Conservation (phyloP, 768 basidiomycete genomes). For the Leccinum subgranulosum region DNA sequence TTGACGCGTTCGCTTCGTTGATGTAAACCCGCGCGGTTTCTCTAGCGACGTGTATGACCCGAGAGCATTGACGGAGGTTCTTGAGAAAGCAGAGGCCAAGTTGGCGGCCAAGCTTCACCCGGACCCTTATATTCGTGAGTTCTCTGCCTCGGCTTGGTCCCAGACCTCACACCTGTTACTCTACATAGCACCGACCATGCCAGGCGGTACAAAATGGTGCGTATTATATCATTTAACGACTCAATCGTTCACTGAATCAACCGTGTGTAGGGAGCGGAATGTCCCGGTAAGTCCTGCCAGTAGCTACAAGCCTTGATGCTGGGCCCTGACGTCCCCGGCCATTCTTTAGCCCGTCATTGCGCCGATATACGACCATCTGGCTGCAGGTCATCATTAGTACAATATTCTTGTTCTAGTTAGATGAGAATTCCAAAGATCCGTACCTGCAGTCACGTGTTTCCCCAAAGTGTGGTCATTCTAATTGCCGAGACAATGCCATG, state of each 20-base stretch:
- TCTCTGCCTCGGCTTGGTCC: not conserved
- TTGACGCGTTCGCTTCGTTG: not conserved
- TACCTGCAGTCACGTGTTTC: conserved; percentile 16
- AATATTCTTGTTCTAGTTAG: not conserved
- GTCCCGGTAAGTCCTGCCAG: conserved; percentile 54
- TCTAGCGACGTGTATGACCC: conserved; percentile 81
- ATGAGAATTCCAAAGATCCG: not conserved
- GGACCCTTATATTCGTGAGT: conserved; percentile 91
- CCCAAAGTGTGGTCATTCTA: conserved; percentile 8
- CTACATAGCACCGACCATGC: conserved; percentile 66
- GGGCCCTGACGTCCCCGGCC: not conserved
- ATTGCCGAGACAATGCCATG: not conserved
- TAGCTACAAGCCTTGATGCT: not conserved
- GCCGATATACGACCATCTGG: conserved; percentile 61
- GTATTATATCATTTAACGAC: conserved; percentile 26
- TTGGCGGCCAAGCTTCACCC: conserved; percentile 73
- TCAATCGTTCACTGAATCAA: not conserved
- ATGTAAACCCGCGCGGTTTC: conserved; percentile 13
- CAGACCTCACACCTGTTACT: conserved; percentile 2
- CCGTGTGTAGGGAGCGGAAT: conserved; percentile 71
- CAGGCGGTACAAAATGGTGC: conserved; percentile 96
- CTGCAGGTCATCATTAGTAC: conserved; percentile 31
- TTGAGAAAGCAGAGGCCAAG: conserved; percentile 76
- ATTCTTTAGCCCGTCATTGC: conserved; percentile 55
- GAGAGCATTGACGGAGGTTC: conserved; percentile 69